Evolutionary conservation across 2,329 filamentous ascomycete genomes (phyloP).

Genomic region (Fusarium sp.): DNA sequence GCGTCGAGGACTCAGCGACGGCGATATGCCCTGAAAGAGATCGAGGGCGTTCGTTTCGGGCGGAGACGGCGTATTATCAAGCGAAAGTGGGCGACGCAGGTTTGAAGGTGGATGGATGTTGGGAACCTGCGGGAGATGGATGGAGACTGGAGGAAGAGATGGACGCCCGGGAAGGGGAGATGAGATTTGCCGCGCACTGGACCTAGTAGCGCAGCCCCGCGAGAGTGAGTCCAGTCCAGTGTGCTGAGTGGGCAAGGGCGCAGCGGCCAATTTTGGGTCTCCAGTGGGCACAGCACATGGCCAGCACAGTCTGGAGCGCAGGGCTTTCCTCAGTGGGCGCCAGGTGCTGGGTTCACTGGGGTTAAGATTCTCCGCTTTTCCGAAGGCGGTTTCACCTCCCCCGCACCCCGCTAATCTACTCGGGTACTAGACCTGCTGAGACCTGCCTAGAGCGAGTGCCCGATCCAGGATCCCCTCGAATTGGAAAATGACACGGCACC

Average conservation of each 20-base stretch:
- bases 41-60: neutral
- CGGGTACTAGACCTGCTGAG: constrained; percentile 31
- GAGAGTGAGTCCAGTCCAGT: neutral
- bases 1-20: constrained; percentile 20
- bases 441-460: constrained; percentile 8
- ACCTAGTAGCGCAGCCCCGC: constrained; percentile 23
- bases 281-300: neutral
- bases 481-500: constrained; percentile 34
- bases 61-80: constrained; percentile 7
- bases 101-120: constrained; percentile 17
- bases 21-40: neutral
- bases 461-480: constrained; percentile 20
- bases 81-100: constrained; percentile 12
- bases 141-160: constrained; percentile 20
- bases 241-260: neutral
- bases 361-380: constrained; percentile 41
- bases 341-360: constrained; percentile 9
- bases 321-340: constrained; percentile 2
- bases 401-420: constrained; percentile 41
- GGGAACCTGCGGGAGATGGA: constrained; percentile 9
- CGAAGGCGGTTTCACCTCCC: constrained; percentile 40
- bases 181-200: constrained; percentile 39
- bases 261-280: neutral
- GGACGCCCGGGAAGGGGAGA: constrained; percentile 27
- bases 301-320: neutral